phyloP scores from a whole-genome alignment of 2,329 filamentous ascomycete species.

The Talaromyces marneffei region DNA sequence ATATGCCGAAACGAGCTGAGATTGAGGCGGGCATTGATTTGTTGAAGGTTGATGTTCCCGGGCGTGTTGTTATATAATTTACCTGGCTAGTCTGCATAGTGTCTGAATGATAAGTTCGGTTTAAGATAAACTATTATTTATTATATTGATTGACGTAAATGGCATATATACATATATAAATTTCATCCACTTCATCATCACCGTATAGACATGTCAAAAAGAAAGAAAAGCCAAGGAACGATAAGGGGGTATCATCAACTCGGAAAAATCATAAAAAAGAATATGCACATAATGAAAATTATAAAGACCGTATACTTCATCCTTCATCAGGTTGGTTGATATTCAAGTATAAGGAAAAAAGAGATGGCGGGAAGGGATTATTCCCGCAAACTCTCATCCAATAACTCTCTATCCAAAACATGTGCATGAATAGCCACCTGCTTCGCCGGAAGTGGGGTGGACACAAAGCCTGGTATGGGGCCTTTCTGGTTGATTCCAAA shows the following conservation, averaged over 20 bases:
- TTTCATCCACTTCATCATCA: neutral
- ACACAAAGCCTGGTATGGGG: conserved; percentile 64
- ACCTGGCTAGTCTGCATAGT: neutral
- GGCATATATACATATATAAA: neutral
- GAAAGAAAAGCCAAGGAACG: neutral
- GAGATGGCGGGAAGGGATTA: too few relatives aligned
- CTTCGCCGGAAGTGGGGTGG: conserved; percentile 47
- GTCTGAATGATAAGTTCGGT: neutral
- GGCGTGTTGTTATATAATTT: conserved; percentile 19
- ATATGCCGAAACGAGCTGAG: conserved; percentile 78
- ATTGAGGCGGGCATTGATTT: conserved; percentile 52
- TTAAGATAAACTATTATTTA: too few relatives aligned
- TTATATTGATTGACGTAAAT: neutral
- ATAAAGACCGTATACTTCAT: conserved; percentile 6
- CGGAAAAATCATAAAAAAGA: neutral
- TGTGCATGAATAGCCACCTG: conserved; percentile 46
- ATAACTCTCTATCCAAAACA: conserved; percentile 53
- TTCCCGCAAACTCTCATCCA: conserved; percentile 55
- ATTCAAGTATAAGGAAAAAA: conserved; percentile 1
- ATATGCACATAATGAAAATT: conserved; percentile 5
- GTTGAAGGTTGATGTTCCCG: conserved; percentile 28
- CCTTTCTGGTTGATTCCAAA: conserved; percentile 76
- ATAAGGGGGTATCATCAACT: conserved; percentile 11
- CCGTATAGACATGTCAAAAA: neutral
- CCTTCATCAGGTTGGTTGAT: neutral